Conservation (phyloP, 2,329 filamentous ascomycete genomes). For the Cadophora gregata region DNA sequence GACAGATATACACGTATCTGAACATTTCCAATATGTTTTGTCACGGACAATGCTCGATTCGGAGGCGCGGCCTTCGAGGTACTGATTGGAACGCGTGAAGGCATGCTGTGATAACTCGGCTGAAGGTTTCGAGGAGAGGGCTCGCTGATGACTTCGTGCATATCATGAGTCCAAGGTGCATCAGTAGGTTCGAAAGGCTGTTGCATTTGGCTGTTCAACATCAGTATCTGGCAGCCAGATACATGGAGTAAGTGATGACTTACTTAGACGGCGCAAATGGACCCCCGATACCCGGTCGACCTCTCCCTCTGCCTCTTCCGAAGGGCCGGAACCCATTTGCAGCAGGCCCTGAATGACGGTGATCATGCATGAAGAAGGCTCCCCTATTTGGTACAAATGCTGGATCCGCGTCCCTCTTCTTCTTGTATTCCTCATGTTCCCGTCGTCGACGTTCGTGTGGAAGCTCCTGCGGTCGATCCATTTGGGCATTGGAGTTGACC, state of each 20-base stretch:
- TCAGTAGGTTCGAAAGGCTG: constrained; percentile 65
- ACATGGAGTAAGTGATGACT: constrained; percentile 45
- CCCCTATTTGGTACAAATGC: constrained; percentile 94
- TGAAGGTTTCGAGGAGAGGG: constrained; percentile 43
- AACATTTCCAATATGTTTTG: constrained; percentile 82
- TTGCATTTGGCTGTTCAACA: constrained; percentile 49
- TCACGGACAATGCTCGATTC: constrained; percentile 81
- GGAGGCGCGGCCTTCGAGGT: constrained; percentile 67
- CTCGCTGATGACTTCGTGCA: constrained; percentile 76
- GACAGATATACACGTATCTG: constrained; percentile 84
- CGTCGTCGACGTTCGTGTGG: constrained; percentile 74
- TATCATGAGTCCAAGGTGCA: constrained; percentile 89
- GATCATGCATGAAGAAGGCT: constrained; percentile 97
- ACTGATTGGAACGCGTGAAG: constrained; percentile 38
- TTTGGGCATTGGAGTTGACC: constrained; percentile 47
- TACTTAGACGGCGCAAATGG: constrained; percentile 69
- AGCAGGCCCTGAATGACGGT: constrained; percentile 77
- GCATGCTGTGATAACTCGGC: constrained; percentile 43
- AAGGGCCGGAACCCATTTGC: constrained; percentile 80
- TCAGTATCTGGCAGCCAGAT: constrained; percentile 36
- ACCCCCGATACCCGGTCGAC: constrained; percentile 60
- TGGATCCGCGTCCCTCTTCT: constrained; percentile 85
- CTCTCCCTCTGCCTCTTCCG: constrained; percentile 68
- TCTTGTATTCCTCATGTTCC: constrained; percentile 90
- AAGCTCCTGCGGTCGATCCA: constrained; percentile 58